These are phyloP conservation scores for Delphinella strobiligena DNA, from an alignment of 2,329 filamentous ascomycete genomes.

Conservation along the genomic window DNA sequence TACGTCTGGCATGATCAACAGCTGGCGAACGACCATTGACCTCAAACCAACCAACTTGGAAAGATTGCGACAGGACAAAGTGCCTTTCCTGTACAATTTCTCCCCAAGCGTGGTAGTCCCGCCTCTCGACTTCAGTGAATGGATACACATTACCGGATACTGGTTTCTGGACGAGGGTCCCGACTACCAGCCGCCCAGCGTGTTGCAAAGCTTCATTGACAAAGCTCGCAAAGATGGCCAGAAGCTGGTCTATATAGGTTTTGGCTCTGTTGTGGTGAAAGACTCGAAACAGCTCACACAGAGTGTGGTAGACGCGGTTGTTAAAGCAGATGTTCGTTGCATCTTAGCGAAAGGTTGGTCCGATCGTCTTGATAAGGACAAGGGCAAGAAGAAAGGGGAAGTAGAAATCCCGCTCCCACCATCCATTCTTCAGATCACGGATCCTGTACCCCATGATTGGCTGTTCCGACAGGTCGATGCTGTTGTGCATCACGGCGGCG, in stretches of 20 bases:
- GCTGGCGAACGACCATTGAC: slow-evolving; percentile 71
- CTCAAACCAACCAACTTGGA: slow-evolving; percentile 72
- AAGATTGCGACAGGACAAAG: slow-evolving; percentile 90
- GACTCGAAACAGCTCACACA: slow-evolving; percentile 80
- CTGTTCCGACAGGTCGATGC: slow-evolving; percentile 89
- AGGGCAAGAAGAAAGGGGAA: slow-evolving; percentile 39
- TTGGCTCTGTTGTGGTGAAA: slow-evolving; percentile 88
- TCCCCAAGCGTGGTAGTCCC: slow-evolving; percentile 88
- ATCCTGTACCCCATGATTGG: slow-evolving; percentile 87
- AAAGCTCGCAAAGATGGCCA: slow-evolving; percentile 70
- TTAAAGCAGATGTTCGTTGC: slow-evolving; percentile 85
- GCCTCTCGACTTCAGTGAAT: slow-evolving; percentile 90
- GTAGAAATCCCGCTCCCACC: slow-evolving; percentile 58
- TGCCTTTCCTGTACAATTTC: slow-evolving; percentile 98
- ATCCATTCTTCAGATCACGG: slow-evolving; percentile 75
- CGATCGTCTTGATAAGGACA: slow-evolving; percentile 57
- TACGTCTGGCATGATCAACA: slow-evolving; percentile 81
- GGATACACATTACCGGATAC: slow-evolving; percentile 94
- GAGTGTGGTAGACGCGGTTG: slow-evolving; percentile 84
- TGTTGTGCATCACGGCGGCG: slow-evolving; percentile 85
- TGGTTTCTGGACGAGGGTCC: slow-evolving; percentile 81
- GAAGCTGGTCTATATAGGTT: slow-evolving; percentile 93
- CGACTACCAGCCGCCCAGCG: slow-evolving; percentile 60
- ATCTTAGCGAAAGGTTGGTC: slow-evolving; percentile 97
- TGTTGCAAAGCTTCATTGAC: slow-evolving; percentile 71